Base-by-base conservation (phyloP, 1,284 basidiomycete species). In the Pseudozyma thailandica region DNA sequence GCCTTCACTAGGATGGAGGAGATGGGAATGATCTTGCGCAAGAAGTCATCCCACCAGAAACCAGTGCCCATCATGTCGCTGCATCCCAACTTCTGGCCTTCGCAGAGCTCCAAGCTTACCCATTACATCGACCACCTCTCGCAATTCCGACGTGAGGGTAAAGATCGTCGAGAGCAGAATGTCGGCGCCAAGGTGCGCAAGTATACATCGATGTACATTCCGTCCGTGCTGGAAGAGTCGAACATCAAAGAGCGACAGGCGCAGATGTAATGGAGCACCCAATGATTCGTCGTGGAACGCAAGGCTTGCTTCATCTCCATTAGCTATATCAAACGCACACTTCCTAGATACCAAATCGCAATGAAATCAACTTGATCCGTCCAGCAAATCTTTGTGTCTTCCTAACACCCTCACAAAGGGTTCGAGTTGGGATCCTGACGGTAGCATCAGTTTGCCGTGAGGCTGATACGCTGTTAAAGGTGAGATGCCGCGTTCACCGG, bases 101-200 rank as follows among this genome's bases (percentile, higher is more conserved):
- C 59, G 50, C 50, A 75, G 50, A 28, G 59, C 25, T 59, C 78
- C 4, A 68, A 65, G 31, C 72, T 84, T 21, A 79, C 75, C 60
- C 72, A 74, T 28, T 81, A 79, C 49, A 69, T 83, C 20, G 78
- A 78, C 21, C 71, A 70, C 10, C 56, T 84, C 50, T 77, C 73
- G 30, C 53, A 72, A 26, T 84, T 84, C 68, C 55, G 83, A 23
- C 55, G 83, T 15, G 83, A 84, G 49, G 83, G 83, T 20, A 84
- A 83, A 55, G 79, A 80, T 38, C 65, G 76, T 33, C 64, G 78
- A 44, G 74, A 77, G 50, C 58, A 72, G 38, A 77, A 58, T 25
- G 65, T 69, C 9, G 58, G 55, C 16, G 51, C 33, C 48, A 70
- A 59, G 33, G 60, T 70, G 49, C 56, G 59, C 35, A 49, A 59